Evolutionary conservation across 176 grass and related monocot genomes (phyloP).

Genomic region (barley (Hordeum vulgare)): DNA sequence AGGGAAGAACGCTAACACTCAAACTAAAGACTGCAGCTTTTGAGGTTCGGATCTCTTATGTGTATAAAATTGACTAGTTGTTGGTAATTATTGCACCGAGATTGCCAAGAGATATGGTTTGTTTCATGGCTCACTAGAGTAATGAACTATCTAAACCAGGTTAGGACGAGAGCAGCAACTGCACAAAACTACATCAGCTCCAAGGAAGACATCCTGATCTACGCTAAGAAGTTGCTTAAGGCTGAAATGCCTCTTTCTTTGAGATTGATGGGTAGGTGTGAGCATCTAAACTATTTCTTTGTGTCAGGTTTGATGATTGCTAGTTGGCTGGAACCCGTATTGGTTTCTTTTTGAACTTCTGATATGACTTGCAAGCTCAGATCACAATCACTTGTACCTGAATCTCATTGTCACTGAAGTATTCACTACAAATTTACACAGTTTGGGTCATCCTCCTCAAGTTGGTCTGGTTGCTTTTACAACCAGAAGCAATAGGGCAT

Average conservation of each 20-base stretch:
- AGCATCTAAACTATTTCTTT: neutral
- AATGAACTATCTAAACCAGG: constrained; percentile 40
- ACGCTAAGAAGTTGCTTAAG: constrained; percentile 79
- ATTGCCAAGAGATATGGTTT: neutral
- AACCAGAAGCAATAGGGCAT: neutral
- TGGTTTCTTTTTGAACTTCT: neutral
- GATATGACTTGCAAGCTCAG: neutral
- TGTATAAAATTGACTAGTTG: constrained; percentile 1
- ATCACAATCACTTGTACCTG: neutral
- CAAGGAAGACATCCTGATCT: constrained; percentile 73
- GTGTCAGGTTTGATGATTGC: neutral
- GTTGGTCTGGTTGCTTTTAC: constrained; percentile 2
- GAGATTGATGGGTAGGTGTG: constrained; percentile 85
- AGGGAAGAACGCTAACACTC: constrained; percentile 72
- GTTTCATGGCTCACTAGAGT: constrained; percentile 17
- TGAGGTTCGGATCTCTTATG: constrained; percentile 48
- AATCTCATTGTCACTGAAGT: neutral
- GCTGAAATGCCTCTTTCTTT: constrained; percentile 87
- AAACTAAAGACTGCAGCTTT: constrained; percentile 94
- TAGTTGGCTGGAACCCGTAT: neutral
- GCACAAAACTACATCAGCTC: constrained; percentile 68
- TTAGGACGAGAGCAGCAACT: constrained; percentile 71
- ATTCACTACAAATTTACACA: neutral
- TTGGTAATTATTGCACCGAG: neutral
- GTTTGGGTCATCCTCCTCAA: neutral